Evolutionary conservation across 164 flowering plant species (phyloP).

Genomic region (Protea cynaroides): DNA sequence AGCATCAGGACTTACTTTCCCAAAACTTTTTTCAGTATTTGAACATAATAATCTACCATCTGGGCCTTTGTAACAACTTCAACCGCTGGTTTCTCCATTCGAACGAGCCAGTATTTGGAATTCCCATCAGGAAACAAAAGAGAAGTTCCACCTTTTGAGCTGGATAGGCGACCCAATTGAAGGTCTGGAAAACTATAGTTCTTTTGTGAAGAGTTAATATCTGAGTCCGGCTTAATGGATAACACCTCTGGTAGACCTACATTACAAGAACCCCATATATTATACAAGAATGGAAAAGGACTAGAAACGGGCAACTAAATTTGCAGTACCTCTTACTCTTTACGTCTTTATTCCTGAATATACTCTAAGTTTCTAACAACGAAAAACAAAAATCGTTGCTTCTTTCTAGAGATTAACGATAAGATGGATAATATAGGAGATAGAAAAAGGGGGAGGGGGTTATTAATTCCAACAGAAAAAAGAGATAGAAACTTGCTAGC

Average conservation of each 20-base stretch:
- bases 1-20: slow-evolving; percentile 56
- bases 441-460: too few relatives aligned
- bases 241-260: slow-evolving; percentile 65
- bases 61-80: slow-evolving; percentile 74
- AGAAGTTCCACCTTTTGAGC: slow-evolving; percentile 13
- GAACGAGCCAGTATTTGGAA: slow-evolving; percentile 75
- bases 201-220: slow-evolving; percentile 37
- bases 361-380: neutral
- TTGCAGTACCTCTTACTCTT: neutral
- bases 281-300: neutral
- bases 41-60: slow-evolving; percentile 74
- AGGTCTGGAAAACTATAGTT: slow-evolving; percentile 33
- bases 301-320: too few relatives aligned
- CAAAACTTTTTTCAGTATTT: slow-evolving; percentile 65
- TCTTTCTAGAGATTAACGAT: neutral
- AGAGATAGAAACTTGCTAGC: slow-evolving; percentile 32
- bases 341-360: neutral
- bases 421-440: too few relatives aligned
- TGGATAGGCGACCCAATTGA: slow-evolving; percentile 13
- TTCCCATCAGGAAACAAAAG: slow-evolving; percentile 38
- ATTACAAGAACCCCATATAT: slow-evolving; percentile 5
- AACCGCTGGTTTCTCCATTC: slow-evolving; percentile 53
- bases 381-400: too few relatives aligned
- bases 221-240: slow-evolving; percentile 56
- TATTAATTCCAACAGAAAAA: neutral